Conservation (phyloP, 352 stramenopile species). For the Phytophthora capsici region DNA sequence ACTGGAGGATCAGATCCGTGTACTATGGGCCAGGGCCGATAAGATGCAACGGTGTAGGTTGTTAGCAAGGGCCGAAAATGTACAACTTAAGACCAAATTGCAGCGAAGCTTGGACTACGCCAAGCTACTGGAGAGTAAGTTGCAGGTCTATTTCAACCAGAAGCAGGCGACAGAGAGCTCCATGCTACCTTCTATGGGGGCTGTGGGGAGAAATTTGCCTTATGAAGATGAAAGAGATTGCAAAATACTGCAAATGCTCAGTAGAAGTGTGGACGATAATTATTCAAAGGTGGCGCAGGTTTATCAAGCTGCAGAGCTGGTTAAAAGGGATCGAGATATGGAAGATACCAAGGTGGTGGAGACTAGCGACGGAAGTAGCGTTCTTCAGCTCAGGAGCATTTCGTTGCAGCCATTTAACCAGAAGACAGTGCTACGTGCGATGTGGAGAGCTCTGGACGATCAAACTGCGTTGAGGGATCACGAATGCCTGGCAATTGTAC, state of each 20-base stretch:
- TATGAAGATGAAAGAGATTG: conserved; percentile 11
- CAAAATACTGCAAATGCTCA: conserved; percentile 11
- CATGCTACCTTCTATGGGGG: conserved; percentile 2
- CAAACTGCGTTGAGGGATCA: conserved; percentile 15
- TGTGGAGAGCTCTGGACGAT: conserved; percentile 11
- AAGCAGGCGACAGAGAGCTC: conserved; percentile 4
- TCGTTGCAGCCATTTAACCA: conserved; percentile 5
- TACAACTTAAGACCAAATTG: conserved; percentile 8
- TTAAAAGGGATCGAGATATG: neutral
- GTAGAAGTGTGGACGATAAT: conserved; percentile 14
- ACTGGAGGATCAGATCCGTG: conserved; percentile 12
- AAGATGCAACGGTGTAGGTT: neutral
- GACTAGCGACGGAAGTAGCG: conserved; percentile 3
- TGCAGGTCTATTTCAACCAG: conserved; percentile 12
- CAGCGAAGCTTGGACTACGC: conserved; percentile 2
- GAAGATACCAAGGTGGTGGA: conserved; percentile 9
- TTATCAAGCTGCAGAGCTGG: conserved; percentile 9
- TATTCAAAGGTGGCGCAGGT: conserved; percentile 13
- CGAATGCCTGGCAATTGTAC: conserved; percentile 14
- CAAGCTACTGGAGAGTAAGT: conserved; percentile 9
- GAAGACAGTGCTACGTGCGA: conserved; percentile 10
- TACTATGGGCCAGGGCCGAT: conserved; percentile 4
- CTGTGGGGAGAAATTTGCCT: conserved; percentile 5
- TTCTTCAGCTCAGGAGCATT: conserved; percentile 13
- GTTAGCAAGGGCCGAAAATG: conserved; percentile 4